phyloP scores from a whole-genome alignment of 768 basidiomycete genomes.

The Cystofilobasidium bisporidii region DNA sequence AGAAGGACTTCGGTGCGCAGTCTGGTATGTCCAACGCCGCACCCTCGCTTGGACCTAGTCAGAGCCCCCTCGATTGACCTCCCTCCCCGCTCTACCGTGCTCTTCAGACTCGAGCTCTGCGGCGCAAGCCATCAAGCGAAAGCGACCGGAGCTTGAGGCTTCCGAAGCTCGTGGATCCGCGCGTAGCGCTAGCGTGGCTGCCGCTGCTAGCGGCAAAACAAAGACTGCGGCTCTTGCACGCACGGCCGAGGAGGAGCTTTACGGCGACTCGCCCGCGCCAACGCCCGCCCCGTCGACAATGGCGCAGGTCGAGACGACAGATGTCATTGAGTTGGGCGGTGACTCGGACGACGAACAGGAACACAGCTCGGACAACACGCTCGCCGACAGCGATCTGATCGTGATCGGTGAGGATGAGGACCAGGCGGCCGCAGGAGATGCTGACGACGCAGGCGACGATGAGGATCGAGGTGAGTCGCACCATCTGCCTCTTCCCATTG shows the following conservation, averaged over 20 bases:
- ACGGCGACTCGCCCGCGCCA: slow-evolving; percentile 20
- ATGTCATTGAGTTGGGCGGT: not conserved
- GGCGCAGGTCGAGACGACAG: not conserved
- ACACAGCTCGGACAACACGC: slow-evolving; percentile 10
- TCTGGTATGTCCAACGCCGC: not conserved
- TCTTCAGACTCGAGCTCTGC: not conserved
- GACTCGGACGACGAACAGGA: not conserved
- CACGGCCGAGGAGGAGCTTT: slow-evolving; percentile 10
- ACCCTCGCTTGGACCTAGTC: not conserved
- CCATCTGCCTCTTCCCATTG: not conserved
- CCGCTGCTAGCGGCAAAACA: not conserved
- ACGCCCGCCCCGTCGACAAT: not conserved
- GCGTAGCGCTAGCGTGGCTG: slow-evolving; percentile 1
- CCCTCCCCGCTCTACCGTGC: not conserved
- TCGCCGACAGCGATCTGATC: slow-evolving; percentile 15
- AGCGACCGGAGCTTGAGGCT: not conserved
- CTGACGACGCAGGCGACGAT: not conserved
- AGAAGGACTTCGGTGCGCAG: not conserved
- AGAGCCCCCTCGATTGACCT: not conserved
- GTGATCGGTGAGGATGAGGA: not conserved
- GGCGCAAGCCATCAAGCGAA: not conserved
- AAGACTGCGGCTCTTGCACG: not conserved
- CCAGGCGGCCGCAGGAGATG: not conserved
- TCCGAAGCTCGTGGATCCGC: not conserved
- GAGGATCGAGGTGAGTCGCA: slow-evolving; percentile 2